Evolutionary conservation across 1,284 basidiomycete species (phyloP).

Genomic region (Peniophora sp.): DNA sequence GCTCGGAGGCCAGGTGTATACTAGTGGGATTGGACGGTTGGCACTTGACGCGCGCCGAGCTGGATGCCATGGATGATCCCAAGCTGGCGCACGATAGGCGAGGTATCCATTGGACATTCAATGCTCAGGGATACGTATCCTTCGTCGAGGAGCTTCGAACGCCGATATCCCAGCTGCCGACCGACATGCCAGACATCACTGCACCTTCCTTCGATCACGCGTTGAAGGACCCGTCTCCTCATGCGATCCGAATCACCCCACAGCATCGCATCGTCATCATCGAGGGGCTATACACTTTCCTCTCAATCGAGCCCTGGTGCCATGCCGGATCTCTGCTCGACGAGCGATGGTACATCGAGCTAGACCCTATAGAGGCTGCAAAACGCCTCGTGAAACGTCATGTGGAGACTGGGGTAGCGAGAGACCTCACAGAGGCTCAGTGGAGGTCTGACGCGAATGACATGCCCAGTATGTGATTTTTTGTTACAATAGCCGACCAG

Average conservation of each 20-base stretch:
- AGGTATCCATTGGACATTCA: conserved; percentile 74
- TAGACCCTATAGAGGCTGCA: conserved; percentile 54
- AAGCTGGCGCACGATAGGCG: conserved; percentile 62
- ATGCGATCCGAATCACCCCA: conserved; percentile 49
- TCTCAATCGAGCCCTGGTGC: conserved; percentile 67
- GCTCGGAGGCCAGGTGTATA: conserved; percentile 18
- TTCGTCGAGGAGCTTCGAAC: conserved; percentile 51
- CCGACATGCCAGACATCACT: conserved; percentile 27
- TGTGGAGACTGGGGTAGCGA: conserved; percentile 66
- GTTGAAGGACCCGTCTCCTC: conserved; percentile 54
- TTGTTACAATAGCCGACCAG: neutral
- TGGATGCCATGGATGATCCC: conserved; percentile 64
- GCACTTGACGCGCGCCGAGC: conserved; percentile 66
- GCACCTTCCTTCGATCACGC: conserved; percentile 73
- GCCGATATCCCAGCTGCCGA: conserved; percentile 21
- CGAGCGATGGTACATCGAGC: conserved; percentile 71
- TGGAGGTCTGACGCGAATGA: conserved; percentile 72
- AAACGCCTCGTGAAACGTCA: conserved; percentile 67
- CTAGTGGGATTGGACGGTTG: conserved; percentile 80
- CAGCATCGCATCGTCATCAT: conserved; percentile 48
- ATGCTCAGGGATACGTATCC: conserved; percentile 52
- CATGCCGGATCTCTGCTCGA: conserved; percentile 64
- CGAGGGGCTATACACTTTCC: conserved; percentile 79
- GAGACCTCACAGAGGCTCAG: conserved; percentile 54
- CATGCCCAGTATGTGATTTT: conserved; percentile 54